These are phyloP conservation scores for Rhodotorula sp. DNA, from an alignment of 1,284 basidiomycete species.

Conservation along the genomic window DNA sequence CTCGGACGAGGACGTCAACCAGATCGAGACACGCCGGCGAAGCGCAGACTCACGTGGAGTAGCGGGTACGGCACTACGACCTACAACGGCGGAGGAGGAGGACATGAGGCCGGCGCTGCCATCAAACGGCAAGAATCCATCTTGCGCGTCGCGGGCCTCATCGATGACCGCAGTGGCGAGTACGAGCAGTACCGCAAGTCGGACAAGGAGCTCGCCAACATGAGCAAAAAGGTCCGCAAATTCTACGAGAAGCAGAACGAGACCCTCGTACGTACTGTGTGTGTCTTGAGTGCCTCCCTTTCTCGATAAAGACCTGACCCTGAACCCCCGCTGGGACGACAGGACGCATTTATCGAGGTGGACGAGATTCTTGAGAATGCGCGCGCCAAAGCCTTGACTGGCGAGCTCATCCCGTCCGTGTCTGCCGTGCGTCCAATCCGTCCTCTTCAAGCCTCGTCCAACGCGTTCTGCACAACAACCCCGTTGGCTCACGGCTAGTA, in stretches of 20 bases:
- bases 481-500: too few relatives aligned
- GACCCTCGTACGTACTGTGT: not conserved
- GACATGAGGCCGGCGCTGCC: constrained; percentile 2
- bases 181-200: constrained; percentile 36
- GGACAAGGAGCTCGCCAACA: constrained; percentile 31
- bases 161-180: constrained; percentile 35
- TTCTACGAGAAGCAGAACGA: constrained; percentile 43
- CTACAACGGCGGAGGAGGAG: not conserved
- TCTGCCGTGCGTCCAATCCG: not conserved
- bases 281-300: too few relatives aligned
- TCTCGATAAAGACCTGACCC: not conserved
- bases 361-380: constrained; percentile 43
- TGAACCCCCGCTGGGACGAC: not conserved
- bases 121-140: constrained; percentile 21
- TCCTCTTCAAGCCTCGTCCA: too few relatives aligned
- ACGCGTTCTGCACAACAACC: too few relatives aligned
- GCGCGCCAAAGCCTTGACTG: constrained; percentile 28
- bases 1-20: not conserved
- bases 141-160: constrained; percentile 33
- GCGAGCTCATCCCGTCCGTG: constrained; percentile 24
- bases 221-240: constrained; percentile 32
- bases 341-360: constrained; percentile 33
- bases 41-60: not conserved
- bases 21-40: not conserved
- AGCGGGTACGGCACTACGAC: not conserved